Evolutionary conservation across 495 filamentous ascomycete species (phyloP), one percentile per base, ranked within the genome.

Genomic region (Penicillium chermesinum): DNA sequence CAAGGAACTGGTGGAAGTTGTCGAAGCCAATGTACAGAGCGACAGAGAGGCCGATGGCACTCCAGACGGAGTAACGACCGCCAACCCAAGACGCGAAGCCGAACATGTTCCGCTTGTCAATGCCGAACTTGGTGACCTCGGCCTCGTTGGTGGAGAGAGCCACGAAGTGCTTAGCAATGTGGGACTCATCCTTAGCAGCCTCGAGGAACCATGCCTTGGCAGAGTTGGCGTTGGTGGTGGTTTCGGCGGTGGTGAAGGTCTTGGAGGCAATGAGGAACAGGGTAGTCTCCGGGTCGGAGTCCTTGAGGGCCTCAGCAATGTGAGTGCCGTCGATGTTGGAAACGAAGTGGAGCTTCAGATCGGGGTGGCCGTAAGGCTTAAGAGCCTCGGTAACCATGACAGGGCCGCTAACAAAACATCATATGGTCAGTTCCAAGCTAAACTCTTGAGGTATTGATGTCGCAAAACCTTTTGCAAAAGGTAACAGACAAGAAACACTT

Each of bases 261-360:
- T 98, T 98, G 67, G 91, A 96, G 41, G 93, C 93, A 61, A 98
- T 80, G 55, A 97, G 77, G 85, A 97, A 98, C 44, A 98, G 83
- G 21, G 91, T 96, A 37, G 94, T 96, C 74, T 98, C 93, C 14
- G 93, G 90, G 66, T 98, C 80, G 1, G 90, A 91, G 66, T 83
- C 63, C 62, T 83, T 84, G 14, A 97, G 80, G 39, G 93, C 94
- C 73, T 98, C 93, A 38, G 90, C 87, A 62, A 97, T 87, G 73
- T 98, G 93, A 41, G 93, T 97, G 53, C 93, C 93, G 64, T 98
- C 93, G 59, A 98, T 96, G 77, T 98, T 98, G 70, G 93, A 97
- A 50, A 98, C 93, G 61, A 98, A 98, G 79, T 96, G 93, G 40
- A 97, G 77, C 30, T 81, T 96, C 66, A 91, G 73, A 66, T 84